These are phyloP conservation scores for Panaeolus cyanescens DNA, from an alignment of 768 basidiomycete genomes.

Conservation along the genomic window DNA sequence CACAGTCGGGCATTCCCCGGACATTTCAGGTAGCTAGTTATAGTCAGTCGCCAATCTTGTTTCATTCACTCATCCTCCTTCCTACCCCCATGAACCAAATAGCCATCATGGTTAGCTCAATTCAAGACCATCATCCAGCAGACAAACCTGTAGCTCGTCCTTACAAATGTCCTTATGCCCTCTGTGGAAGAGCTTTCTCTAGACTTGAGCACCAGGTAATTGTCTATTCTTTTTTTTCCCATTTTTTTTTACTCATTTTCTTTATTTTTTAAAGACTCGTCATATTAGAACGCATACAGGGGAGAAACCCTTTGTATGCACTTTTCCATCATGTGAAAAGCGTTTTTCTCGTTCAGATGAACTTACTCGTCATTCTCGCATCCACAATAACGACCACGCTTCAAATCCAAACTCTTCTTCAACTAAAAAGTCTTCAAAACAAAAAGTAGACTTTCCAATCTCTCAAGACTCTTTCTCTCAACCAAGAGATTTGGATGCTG, in stretches of 20 bases:
- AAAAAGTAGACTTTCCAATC: constrained; percentile 17
- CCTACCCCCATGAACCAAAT: constrained; percentile 9
- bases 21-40: constrained; percentile 3
- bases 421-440: constrained; percentile 15
- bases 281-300: constrained; percentile 99
- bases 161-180: constrained; percentile 93
- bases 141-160: constrained; percentile 58
- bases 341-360: constrained; percentile 98
- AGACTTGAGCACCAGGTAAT: constrained; percentile 92
- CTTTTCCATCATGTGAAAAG: constrained; percentile 93
- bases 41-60: background rate
- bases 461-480: constrained; percentile 15
- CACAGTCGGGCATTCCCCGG: constrained; percentile 1
- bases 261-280: constrained; percentile 67
- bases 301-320: constrained; percentile 95
- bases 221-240: constrained; percentile 1
- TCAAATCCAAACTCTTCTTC: constrained; percentile 19
- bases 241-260: background rate
- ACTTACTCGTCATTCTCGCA: constrained; percentile 92
- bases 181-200: constrained; percentile 95
- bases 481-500: constrained; percentile 14
- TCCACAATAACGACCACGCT: constrained; percentile 71
- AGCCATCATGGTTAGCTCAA: constrained; percentile 1
- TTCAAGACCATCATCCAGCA: constrained; percentile 11
- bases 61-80: constrained; percentile 2